These are phyloP conservation scores for Hibiscus trionum DNA, from an alignment of 345 rosid genomes.

Conservation along the genomic window DNA sequence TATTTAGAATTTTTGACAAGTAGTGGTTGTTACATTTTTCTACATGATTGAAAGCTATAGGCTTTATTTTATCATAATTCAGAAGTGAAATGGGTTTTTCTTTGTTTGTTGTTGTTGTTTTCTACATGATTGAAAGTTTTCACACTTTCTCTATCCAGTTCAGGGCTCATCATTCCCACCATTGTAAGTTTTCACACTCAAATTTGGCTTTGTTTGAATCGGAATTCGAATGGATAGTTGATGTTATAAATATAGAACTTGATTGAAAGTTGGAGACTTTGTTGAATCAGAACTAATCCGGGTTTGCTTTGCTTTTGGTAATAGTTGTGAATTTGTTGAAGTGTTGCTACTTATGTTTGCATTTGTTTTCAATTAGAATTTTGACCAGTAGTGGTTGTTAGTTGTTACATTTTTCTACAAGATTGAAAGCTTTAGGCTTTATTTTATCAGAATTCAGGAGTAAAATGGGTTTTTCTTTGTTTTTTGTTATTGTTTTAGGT, in stretches of 20 bases:
- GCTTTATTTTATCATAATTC: neutral
- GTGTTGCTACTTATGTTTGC: neutral
- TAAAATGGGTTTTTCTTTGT: neutral
- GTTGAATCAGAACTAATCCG: neutral
- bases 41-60: neutral
- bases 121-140: no score
- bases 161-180: conserved; percentile 34
- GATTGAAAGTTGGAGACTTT: neutral
- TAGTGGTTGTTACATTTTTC: neutral
- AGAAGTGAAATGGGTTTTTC: neutral
- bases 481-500: neutral
- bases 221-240: conserved; percentile 10
- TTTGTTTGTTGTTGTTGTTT: neutral
- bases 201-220: conserved; percentile 8
- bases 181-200: conserved; percentile 2
- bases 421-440: neutral
- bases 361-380: neutral
- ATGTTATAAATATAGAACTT: neutral
- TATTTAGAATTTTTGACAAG: no score
- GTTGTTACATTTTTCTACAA: neutral
- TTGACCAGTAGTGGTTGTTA: neutral
- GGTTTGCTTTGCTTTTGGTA: neutral
- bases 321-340: neutral
- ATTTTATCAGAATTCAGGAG: neutral
- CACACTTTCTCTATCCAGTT: conserved; percentile 55